phyloP scores from a whole-genome alignment of 176 grass and related monocot species.

The Bothriochloa decipiens region DNA sequence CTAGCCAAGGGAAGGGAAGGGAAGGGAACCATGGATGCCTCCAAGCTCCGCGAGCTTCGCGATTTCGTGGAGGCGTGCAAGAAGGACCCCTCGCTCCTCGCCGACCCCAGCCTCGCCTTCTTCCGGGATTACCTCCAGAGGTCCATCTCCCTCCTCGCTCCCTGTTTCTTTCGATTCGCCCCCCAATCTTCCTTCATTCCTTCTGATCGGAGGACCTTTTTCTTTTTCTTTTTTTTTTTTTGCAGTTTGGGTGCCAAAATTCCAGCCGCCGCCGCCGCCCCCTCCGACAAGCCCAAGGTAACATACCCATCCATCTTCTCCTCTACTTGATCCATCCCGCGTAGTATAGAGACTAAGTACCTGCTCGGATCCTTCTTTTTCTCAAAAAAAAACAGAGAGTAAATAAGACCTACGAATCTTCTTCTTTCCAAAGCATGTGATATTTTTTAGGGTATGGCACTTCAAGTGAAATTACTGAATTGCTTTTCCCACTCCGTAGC shows the following conservation, averaged over 20 bases:
- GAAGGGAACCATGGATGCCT: constrained; percentile 54
- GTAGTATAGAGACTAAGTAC: neutral
- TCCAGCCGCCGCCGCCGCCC: constrained; percentile 42
- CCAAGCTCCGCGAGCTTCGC: constrained; percentile 61
- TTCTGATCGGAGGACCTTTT: neutral
- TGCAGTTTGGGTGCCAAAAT: constrained; percentile 73
- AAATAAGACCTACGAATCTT: neutral
- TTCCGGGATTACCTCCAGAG: constrained; percentile 82
- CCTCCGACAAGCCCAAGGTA: constrained; percentile 44
- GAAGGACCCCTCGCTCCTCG: constrained; percentile 67
- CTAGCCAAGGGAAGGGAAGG: neutral
- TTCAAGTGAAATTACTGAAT: neutral
- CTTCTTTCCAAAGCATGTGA: neutral
- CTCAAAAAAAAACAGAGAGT: no score
- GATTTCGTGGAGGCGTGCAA: constrained; percentile 80
- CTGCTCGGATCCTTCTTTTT: neutral
- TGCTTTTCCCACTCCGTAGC: neutral
- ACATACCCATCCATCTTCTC: neutral
- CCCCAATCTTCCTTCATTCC: neutral
- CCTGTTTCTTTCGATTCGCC: neutral
- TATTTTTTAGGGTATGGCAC: no score
- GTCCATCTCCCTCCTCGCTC: neutral
- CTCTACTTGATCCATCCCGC: neutral
- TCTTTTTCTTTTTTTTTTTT: no score
- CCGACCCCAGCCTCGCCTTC: constrained; percentile 82